Conservation (phyloP, 1,284 basidiomycete genomes). For the Pyrrhoderma lamaoense region DNA sequence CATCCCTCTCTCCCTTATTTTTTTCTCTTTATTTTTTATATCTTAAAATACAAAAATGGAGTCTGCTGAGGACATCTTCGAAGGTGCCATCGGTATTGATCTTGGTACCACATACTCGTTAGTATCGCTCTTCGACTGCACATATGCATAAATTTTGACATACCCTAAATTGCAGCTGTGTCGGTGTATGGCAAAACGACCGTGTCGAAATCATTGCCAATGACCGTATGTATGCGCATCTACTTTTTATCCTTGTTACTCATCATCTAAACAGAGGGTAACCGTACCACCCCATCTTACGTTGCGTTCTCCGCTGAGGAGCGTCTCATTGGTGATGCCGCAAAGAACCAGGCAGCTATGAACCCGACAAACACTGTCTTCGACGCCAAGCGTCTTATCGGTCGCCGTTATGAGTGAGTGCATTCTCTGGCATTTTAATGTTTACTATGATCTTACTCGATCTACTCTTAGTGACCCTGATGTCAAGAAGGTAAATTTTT, state of each 20-base stretch:
- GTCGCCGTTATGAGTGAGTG: conserved; percentile 86
- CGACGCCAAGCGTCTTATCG: conserved; percentile 96
- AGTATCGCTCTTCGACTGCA: conserved; percentile 27
- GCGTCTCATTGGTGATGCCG: conserved; percentile 98
- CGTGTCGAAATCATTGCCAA: conserved; percentile 98
- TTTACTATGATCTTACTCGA: conserved; percentile 11
- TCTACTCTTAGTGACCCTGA: conserved; percentile 59
- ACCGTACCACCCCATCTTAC: conserved; percentile 98
- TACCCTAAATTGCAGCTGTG: conserved; percentile 50
- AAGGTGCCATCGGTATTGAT: conserved; percentile 95
- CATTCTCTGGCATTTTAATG: neutral
- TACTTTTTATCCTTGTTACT: conserved; percentile 14
- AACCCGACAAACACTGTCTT: conserved; percentile 95
- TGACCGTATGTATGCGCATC: conserved; percentile 56
- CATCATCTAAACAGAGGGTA: conserved; percentile 68
- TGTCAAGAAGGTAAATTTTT: conserved; percentile 64
- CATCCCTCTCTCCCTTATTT: conserved; percentile 23
- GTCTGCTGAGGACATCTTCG: conserved; percentile 68
- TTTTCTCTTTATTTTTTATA: conserved; percentile 22
- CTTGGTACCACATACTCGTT: conserved; percentile 88
- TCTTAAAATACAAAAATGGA: conserved; percentile 60
- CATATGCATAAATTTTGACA: conserved; percentile 17
- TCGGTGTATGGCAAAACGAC: conserved; percentile 98
- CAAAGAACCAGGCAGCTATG: conserved; percentile 97
- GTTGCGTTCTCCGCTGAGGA: conserved; percentile 97